phyloP scores from a whole-genome alignment of 1,284 basidiomycete genomes.

The Tilletia walkeri region DNA sequence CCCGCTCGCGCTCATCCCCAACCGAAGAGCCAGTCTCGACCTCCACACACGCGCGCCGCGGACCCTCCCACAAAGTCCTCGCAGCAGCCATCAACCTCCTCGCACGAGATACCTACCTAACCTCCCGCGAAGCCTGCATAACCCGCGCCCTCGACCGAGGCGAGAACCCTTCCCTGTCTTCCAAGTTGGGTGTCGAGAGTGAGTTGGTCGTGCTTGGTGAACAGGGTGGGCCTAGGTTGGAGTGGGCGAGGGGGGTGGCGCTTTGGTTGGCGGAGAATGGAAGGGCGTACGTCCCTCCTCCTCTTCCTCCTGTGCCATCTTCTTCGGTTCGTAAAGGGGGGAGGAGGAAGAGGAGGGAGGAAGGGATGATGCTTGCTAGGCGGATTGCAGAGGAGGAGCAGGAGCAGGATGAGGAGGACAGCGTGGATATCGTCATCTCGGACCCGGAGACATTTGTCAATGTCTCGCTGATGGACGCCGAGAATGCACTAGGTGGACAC shows the following conservation, averaged over 20 bases:
- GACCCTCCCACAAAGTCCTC: conserved; percentile 6
- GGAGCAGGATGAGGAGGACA: not conserved
- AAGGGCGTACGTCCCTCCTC: conserved; percentile 46
- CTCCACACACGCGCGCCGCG: too few species aligned
- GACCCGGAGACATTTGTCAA: conserved; percentile 3
- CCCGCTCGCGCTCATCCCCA: too few species aligned
- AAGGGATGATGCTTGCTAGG: too few species aligned
- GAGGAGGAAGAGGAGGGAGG: too few species aligned
- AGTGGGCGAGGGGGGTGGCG: conserved; percentile 51
- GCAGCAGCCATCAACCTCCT: conserved; percentile 2
- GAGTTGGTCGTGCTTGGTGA: conserved; percentile 54
- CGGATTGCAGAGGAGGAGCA: too few species aligned
- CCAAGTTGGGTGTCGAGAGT: conserved; percentile 49
- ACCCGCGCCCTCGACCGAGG: conserved; percentile 48
- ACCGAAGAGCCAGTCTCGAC: too few species aligned
- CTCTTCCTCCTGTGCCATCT: conserved; percentile 3
- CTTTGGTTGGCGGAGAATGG: conserved; percentile 47
- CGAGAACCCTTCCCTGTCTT: conserved; percentile 44
- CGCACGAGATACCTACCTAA: not conserved
- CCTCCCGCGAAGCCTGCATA: conserved; percentile 40
- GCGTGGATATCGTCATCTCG: not conserved
- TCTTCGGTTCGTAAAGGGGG: too few species aligned
- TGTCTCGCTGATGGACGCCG: conserved; percentile 6
- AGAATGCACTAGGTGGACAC: not conserved
- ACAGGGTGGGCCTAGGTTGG: conserved; percentile 40